Evolutionary conservation across 371 early-diverging fungal species (phyloP).

Genomic region (Zancudomyces culisetae): DNA sequence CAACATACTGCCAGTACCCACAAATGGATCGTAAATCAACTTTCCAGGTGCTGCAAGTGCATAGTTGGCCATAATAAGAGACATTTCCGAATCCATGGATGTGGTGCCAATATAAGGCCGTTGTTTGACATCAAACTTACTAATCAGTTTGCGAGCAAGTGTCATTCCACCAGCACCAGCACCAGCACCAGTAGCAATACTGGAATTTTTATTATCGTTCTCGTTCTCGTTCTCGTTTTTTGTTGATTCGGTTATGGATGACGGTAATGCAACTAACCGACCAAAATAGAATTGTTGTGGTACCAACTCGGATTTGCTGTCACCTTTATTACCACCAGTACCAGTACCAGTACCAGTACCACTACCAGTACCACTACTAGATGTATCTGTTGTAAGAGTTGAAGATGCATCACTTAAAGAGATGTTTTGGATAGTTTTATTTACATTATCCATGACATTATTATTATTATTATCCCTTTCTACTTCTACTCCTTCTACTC

Average conservation of each 20-base stretch:
- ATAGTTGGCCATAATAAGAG: constrained; percentile 89
- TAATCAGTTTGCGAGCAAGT: constrained; percentile 41
- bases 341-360: not conserved
- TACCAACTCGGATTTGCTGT: too few relatives aligned
- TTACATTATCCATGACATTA: too few relatives aligned
- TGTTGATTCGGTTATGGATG: not conserved
- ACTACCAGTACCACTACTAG: too few relatives aligned
- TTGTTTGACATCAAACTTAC: constrained; percentile 75
- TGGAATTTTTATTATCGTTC: not conserved
- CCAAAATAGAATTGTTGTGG: constrained; percentile 55
- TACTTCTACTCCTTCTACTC: too few relatives aligned
- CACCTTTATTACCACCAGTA: not conserved
- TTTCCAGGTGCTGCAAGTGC: constrained; percentile 60
- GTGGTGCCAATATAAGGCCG: constrained; percentile 87
- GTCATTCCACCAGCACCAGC: not conserved
- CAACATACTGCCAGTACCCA: constrained; percentile 86
- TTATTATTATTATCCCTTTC: too few relatives aligned
- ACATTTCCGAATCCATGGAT: constrained; percentile 93
- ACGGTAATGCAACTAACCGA: constrained; percentile 24
- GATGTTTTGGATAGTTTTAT: too few relatives aligned
- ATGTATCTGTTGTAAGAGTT: too few relatives aligned
- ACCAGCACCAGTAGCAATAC: not conserved
- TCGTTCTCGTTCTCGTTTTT: not conserved
- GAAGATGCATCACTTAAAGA: too few relatives aligned
- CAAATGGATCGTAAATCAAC: constrained; percentile 92